phyloP scores from a whole-genome alignment of 371 early-diverging fungal species.

The Chytridium lagenaria region DNA sequence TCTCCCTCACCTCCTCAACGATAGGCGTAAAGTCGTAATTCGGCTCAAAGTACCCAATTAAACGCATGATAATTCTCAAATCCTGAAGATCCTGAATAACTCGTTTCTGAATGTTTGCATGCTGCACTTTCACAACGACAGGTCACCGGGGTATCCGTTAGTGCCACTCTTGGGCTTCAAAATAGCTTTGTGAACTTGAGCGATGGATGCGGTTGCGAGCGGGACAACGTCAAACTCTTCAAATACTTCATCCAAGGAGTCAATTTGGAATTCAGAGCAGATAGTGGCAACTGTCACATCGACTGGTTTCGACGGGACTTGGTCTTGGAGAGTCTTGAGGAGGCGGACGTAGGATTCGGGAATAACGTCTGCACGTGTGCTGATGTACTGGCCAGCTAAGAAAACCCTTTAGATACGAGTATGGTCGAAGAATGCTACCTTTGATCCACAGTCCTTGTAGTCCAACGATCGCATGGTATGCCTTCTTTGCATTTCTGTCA shows the following conservation, averaged over 20 bases:
- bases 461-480: conserved; percentile 27
- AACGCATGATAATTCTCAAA: conserved; percentile 23
- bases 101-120: conserved; percentile 24
- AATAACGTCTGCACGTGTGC: conserved; percentile 29
- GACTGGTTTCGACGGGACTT: conserved; percentile 29
- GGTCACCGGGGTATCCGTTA: not conserved
- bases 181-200: conserved; percentile 43
- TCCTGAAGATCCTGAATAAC: conserved; percentile 35
- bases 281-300: conserved; percentile 17
- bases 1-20: conserved; percentile 23
- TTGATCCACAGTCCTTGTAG: conserved; percentile 47
- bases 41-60: conserved; percentile 34
- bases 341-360: conserved; percentile 18
- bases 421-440: too few relatives aligned
- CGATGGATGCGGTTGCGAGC: conserved; percentile 50
- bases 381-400: conserved; percentile 28
- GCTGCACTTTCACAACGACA: conserved; percentile 47
- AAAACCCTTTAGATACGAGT: too few relatives aligned
- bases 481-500: conserved; percentile 22
- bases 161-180: conserved; percentile 11
- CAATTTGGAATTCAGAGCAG: conserved; percentile 1
- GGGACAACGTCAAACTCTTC: conserved; percentile 35
- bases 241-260: conserved; percentile 26
- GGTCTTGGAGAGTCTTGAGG: conserved; percentile 32
- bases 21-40: conserved; percentile 38